A percentile compares a stretch with the other conserved stretches of the same genome.
Evolutionary conservation across 768 basidiomycete species (phyloP).

Genomic region (Boletus barrowsii): DNA sequence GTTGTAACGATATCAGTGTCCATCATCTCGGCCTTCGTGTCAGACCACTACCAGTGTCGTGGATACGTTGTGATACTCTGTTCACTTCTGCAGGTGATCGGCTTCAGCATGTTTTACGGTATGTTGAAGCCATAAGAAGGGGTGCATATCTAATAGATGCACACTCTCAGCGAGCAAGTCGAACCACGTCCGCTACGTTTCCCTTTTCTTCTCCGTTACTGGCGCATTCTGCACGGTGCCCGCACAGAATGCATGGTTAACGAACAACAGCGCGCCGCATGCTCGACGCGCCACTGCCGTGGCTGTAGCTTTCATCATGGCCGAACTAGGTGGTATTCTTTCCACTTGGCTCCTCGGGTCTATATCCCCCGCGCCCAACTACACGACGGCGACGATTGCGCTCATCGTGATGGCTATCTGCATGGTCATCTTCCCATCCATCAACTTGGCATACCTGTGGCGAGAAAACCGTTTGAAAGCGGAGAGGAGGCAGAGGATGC

Average conservation of each 20-base stretch:
- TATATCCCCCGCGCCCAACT: conserved; percentile 49
- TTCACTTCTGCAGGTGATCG: conserved; percentile 39
- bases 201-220: conserved; percentile 52
- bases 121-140: neutral
- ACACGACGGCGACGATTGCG: conserved; percentile 44
- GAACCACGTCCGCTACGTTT: conserved; percentile 46
- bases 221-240: conserved; percentile 53
- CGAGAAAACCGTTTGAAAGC: conserved; percentile 47
- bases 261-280: conserved; percentile 61
- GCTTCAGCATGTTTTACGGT: conserved; percentile 3
- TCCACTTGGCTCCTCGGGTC: conserved; percentile 57
- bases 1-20: conserved; percentile 29
- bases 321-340: conserved; percentile 57
- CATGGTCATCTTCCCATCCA: conserved; percentile 35
- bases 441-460: conserved; percentile 42
- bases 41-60: conserved; percentile 51
- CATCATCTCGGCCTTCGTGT: conserved; percentile 43
- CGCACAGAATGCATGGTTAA: conserved; percentile 54
- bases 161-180: conserved; percentile 25
- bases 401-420: conserved; percentile 1
- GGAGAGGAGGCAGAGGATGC: conserved; percentile 30
- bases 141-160: neutral
- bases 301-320: conserved; percentile 54
- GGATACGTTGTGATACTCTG: conserved; percentile 46
- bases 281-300: conserved; percentile 55